Evolutionary conservation across 176 grass and related monocot genomes (phyloP).

Genomic region (Aegilops umbellulata): DNA sequence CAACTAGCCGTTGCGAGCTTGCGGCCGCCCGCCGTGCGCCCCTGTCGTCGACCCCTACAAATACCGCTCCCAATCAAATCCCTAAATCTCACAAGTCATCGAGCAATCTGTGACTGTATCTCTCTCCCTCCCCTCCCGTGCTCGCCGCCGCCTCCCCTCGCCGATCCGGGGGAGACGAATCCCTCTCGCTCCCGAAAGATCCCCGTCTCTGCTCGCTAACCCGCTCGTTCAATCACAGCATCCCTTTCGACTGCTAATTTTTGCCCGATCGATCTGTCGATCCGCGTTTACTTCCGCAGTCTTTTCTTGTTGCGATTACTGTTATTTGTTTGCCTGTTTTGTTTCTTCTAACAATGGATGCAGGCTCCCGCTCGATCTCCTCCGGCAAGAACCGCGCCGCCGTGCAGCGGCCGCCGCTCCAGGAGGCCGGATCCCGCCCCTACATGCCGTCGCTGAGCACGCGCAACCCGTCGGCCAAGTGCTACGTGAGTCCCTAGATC

Average conservation of each 20-base stretch:
- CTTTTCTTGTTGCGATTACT: background rate
- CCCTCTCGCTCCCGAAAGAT: background rate
- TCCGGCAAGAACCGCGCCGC: no score
- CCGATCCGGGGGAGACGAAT: constrained; percentile 19
- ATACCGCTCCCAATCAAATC: background rate
- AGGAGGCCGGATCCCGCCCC: no score
- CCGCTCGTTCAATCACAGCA: background rate
- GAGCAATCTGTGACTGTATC: background rate
- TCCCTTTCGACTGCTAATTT: background rate
- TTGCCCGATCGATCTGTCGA: background rate
- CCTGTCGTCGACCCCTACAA: background rate
- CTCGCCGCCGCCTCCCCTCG: background rate
- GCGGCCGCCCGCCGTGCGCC: background rate
- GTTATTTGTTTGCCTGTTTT: background rate
- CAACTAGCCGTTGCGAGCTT: constrained; percentile 32
- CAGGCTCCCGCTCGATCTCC: no score
- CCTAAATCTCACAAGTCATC: constrained; percentile 23
- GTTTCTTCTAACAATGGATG: background rate
- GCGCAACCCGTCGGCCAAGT: no score
- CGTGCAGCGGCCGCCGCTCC: no score
- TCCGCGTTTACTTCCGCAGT: background rate
- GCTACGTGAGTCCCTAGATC: no score
- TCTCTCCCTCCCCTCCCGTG: background rate
- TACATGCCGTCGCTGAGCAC: no score
- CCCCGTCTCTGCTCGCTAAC: background rate